Evolutionary conservation across 768 basidiomycete genomes (phyloP).

Genomic region (Lactarius vividus): DNA sequence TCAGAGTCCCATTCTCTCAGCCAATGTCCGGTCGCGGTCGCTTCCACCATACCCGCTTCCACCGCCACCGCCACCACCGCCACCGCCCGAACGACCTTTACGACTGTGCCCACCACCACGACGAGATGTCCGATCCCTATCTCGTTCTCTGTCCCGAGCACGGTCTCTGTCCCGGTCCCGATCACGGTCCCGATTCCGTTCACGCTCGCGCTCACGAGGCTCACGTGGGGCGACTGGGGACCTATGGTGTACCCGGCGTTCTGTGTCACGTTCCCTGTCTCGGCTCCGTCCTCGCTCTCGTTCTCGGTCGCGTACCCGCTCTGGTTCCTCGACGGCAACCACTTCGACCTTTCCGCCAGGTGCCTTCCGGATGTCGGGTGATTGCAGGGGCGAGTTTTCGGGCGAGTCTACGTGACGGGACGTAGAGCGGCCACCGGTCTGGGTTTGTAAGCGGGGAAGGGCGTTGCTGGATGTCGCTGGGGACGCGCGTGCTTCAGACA

Average conservation of each 20-base stretch:
- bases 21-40: slow-evolving; percentile 73
- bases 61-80: slow-evolving; percentile 45
- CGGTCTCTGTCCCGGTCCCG: slow-evolving; percentile 32
- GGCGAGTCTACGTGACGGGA: slow-evolving; percentile 27
- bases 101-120: slow-evolving; percentile 28
- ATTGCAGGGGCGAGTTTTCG: slow-evolving; percentile 26
- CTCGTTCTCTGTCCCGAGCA: slow-evolving; percentile 23
- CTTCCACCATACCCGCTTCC: slow-evolving; percentile 36
- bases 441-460: slow-evolving; percentile 27
- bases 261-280: slow-evolving; percentile 31
- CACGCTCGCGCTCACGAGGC: slow-evolving; percentile 27
- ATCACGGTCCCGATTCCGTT: slow-evolving; percentile 29
- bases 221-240: slow-evolving; percentile 19
- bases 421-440: slow-evolving; percentile 18
- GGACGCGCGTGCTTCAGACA: slow-evolving; percentile 47
- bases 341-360: slow-evolving; percentile 38
- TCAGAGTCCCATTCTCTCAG: slow-evolving; percentile 79
- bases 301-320: slow-evolving; percentile 32
- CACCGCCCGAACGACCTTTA: slow-evolving; percentile 36
- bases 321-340: slow-evolving; percentile 56
- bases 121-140: slow-evolving; percentile 28
- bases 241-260: slow-evolving; percentile 19
- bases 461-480: slow-evolving; percentile 22
- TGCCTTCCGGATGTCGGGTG: slow-evolving; percentile 26
- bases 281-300: slow-evolving; percentile 33